Percentiles rank a stretch among this genome's conserved stretches.
phyloP scores from a whole-genome alignment of 164 flowering plant species.

The Euptelea pleiosperma region DNA sequence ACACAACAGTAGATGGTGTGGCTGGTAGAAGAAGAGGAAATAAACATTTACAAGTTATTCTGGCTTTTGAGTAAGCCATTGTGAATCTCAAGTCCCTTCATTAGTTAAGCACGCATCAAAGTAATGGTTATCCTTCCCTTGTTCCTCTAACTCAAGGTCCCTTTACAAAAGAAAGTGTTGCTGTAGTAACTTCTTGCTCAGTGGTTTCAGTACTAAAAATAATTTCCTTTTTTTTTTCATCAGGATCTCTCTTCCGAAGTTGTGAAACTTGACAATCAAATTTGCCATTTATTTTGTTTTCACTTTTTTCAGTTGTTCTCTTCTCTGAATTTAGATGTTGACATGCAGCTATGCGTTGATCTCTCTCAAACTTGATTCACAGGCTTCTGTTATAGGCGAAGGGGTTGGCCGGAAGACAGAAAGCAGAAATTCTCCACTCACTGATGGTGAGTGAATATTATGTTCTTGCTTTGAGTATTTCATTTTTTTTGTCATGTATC shows the following conservation, averaged over 20 bases:
- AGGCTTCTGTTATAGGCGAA: slow-evolving; percentile 26
- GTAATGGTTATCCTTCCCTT: no score
- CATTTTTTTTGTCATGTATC: not conserved
- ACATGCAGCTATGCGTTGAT: slow-evolving; percentile 15
- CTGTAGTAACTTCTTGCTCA: not conserved
- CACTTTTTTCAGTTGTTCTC: not conserved
- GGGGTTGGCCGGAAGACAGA: slow-evolving; percentile 18
- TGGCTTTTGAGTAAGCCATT: no score
- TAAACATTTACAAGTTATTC: no score
- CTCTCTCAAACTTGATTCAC: slow-evolving; percentile 22
- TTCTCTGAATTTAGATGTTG: slow-evolving; percentile 4
- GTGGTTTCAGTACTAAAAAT: no score
- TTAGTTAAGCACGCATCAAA: not conserved
- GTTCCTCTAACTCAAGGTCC: not conserved
- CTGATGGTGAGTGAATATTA: slow-evolving; percentile 26
- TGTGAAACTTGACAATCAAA: no score
- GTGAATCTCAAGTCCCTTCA: not conserved
- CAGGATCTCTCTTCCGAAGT: not conserved
- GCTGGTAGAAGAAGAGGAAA: no score
- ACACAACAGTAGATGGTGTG: no score
- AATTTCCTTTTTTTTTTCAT: no score
- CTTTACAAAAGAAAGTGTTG: not conserved
- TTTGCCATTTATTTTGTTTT: no score
- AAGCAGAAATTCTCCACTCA: slow-evolving; percentile 19
- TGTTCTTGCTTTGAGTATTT: not conserved